Evolutionary conservation across 768 basidiomycete species (phyloP).

Genomic region (Hemileccinum rubropunctum): DNA sequence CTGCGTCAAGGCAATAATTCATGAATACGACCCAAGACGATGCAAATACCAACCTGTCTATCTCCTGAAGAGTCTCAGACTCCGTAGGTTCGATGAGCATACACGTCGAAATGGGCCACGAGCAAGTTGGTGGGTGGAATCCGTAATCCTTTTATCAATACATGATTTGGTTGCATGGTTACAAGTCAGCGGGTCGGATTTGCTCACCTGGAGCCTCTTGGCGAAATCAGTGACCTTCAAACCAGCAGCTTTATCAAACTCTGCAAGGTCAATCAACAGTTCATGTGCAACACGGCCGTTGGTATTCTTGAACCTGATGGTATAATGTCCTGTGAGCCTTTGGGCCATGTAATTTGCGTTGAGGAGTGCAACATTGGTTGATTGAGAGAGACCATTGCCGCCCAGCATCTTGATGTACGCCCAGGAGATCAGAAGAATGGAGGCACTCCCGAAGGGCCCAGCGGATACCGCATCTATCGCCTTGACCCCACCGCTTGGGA

Average conservation of each 20-base stretch:
- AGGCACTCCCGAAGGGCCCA: conserved; percentile 92
- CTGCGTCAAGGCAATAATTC: conserved; percentile 33
- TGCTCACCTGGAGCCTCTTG: conserved; percentile 83
- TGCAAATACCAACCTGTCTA: conserved; percentile 61
- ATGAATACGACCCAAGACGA: neutral
- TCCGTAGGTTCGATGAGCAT: conserved; percentile 99
- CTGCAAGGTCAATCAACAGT: conserved; percentile 89
- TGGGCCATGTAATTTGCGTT: conserved; percentile 98
- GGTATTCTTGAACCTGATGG: conserved; percentile 81
- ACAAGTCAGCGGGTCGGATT: neutral
- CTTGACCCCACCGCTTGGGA: conserved; percentile 60
- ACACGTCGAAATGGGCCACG: conserved; percentile 96
- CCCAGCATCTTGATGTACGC: conserved; percentile 99
- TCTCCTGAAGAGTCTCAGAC: conserved; percentile 89
- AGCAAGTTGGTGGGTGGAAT: conserved; percentile 96
- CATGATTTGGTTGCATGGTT: neutral
- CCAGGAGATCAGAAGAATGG: conserved; percentile 96
- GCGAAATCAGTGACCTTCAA: conserved; percentile 95
- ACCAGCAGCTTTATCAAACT: conserved; percentile 88
- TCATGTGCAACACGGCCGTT: conserved; percentile 96
- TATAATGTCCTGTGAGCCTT: conserved; percentile 82
- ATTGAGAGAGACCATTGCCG: conserved; percentile 80
- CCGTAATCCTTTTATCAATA: conserved; percentile 67
- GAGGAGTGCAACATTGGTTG: conserved; percentile 84
- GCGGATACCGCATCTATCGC: conserved; percentile 89